These are phyloP conservation scores for Lachancea sp. DNA, from an alignment of 805 yeast genomes.

Conservation along the genomic window DNA sequence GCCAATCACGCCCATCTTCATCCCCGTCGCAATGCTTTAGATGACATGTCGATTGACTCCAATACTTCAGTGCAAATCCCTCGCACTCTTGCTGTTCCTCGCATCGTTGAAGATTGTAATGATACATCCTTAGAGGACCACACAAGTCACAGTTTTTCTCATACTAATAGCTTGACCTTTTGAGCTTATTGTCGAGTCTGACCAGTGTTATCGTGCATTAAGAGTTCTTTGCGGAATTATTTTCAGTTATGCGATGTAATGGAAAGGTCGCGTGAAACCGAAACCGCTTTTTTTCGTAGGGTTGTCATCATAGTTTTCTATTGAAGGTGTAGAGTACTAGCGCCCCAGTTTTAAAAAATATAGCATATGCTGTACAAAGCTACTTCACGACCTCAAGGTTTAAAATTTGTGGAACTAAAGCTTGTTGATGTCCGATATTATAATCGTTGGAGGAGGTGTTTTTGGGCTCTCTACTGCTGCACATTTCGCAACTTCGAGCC, in stretches of 20 bases:
- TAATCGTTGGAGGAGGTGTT: slow-evolving; percentile 38
- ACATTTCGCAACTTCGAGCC: slow-evolving; percentile 30
- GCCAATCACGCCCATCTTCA: neutral
- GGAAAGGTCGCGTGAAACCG: neutral
- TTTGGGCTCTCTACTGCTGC: slow-evolving; percentile 43
- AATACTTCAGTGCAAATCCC: slow-evolving; percentile 5
- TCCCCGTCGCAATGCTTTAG: slow-evolving; percentile 14
- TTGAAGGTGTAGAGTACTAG: neutral
- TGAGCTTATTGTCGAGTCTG: neutral
- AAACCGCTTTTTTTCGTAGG: neutral
- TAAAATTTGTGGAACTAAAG: neutral
- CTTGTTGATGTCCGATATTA: slow-evolving; percentile 8
- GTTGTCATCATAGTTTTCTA: neutral
- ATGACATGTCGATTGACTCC: slow-evolving; percentile 19
- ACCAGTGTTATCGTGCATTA: too few species aligned
- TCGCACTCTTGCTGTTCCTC: slow-evolving; percentile 5
- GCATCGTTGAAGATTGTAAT: neutral
- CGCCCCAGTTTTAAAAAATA: neutral
- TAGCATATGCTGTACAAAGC: neutral
- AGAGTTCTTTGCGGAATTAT: too few species aligned
- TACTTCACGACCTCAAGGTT: neutral
- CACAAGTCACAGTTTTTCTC: slow-evolving; percentile 6
- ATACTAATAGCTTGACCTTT: slow-evolving; percentile 6
- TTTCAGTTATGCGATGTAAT: neutral
- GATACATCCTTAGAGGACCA: slow-evolving; percentile 3